Base-by-base conservation (phyloP, 768 basidiomycete species). In the Galerina marginata region DNA sequence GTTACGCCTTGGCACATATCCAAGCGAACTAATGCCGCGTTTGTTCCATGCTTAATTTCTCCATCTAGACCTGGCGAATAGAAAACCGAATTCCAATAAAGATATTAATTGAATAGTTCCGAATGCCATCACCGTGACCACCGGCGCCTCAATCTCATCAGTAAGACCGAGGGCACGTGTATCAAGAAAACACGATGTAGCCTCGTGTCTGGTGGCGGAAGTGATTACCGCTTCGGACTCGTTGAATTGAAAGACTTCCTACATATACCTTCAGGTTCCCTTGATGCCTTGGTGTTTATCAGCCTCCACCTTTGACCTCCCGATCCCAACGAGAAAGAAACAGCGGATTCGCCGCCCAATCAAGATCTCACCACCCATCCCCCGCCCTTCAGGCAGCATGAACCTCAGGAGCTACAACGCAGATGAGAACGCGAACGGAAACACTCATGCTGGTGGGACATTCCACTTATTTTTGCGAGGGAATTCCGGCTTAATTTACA, bases 151-250 rank as follows among this genome's bases (percentile, higher is more conserved):
- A 62, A 54, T 40, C 49, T 57, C 46, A 55, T 62, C 61, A 64
- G 60, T 60, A 64, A 52, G 51, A 59, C 60, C 56, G 47, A 56
- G 48, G 61, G 59, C 71, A 74, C 73, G 73, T 74, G 74, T 62
- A 72, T 69, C 62, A 64, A 52, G 54, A 46, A 45, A 67, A 64
- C 76, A 78, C 73, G 77, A 78, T 75, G 77, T 58, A 68, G 75
- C 77, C 75, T 77, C 77, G 73, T 79, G 77, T 70, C 55, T 53
- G 42, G 49, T 48, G 48, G 61, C 65, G 66, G 60, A 60, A 67
- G 69, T 72, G 64, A 68, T 64, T 66, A 58, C 65, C 64, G 62
- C 63, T 64, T 60, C 69, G 55, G 55, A 36, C 29, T 33, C 7
- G 49, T 58, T 62, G 56, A 61, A 51, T 61, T 67, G 58, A 57